These are phyloP conservation scores for Coffea canephora DNA, from an alignment of 257 asterid species.

Conservation along the genomic window DNA sequence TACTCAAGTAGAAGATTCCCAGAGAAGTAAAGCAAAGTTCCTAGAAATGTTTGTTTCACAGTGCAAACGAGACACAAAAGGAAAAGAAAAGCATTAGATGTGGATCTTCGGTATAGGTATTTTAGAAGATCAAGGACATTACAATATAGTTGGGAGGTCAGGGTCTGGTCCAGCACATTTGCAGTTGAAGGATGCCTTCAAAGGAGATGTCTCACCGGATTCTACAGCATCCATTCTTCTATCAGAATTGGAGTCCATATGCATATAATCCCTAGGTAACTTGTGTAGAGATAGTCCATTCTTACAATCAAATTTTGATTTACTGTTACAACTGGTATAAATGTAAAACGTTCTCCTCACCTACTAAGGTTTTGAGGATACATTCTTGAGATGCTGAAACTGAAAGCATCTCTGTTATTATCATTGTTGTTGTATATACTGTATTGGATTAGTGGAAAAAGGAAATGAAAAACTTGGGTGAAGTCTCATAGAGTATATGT, in stretches of 20 bases:
- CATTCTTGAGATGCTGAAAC: background rate
- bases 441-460: too few species aligned
- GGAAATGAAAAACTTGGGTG: background rate
- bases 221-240: background rate
- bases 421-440: background rate
- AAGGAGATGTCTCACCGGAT: background rate
- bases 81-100: background rate
- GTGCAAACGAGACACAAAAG: background rate
- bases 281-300: background rate
- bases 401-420: background rate
- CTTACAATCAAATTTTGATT: background rate
- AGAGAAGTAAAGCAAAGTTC: background rate
- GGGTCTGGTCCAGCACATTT: background rate
- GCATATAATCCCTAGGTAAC: background rate
- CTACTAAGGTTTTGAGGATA: background rate
- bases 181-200: background rate
- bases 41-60: background rate
- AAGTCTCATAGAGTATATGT: background rate
- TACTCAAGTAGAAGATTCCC: slow-evolving; percentile 12
- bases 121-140: background rate
- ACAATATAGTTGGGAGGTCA: background rate
- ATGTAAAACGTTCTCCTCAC: background rate
- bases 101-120: background rate
- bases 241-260: background rate
- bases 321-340: background rate